Base-by-base conservation (phyloP, 1,284 basidiomycete species). In the Rhodotorula sp. region DNA sequence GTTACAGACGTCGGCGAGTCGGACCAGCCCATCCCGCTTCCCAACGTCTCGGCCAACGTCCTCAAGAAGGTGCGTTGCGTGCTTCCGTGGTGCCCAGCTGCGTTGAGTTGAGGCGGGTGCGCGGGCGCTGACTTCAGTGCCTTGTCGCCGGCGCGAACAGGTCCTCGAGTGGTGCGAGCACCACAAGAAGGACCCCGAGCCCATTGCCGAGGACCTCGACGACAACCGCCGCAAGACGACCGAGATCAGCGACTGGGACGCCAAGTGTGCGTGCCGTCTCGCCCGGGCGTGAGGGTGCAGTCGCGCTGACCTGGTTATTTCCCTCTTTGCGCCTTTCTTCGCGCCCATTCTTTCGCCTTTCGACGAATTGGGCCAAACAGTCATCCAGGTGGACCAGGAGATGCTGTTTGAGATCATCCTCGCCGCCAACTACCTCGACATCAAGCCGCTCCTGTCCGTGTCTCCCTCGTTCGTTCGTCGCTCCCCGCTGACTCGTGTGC, bases 131-230 rank as follows among this genome's bases (percentile, higher is more conserved):
- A 34, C 5, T 34, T 34, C 5, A 34, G 34, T 34, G 34, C 34
- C 5, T 34, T 5, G 34, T 59, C 14, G 5, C 23, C 7, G 50
- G 19, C 49, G 23, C 44, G 7, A 21, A 34, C 78, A 96, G 93
- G 94, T 99, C 68, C 87, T 99, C 60, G 97, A 99, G 82, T 99
- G 97, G 87, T 99, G 97, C 87, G 94, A 97, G 80, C 94, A 99
- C 84, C 97, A 99, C 85, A 91, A 93, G 77, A 90, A 90, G 79
- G 97, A 99, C 83, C 93, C 95, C 44, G 88, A 97, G 58, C 95
- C 96, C n/a, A 55, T 75, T 54, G 69, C 78, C 23, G 84, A 85
- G 58, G 92, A 93, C 77, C 89, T 90, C 78, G 94, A 97, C 76
- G 96, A 98, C 83, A 91, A 91, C n/a, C 90, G 96, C 82, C 95